Conservation (phyloP, 805 yeast genomes). For the Schizosaccharomyces japonicus region DNA sequence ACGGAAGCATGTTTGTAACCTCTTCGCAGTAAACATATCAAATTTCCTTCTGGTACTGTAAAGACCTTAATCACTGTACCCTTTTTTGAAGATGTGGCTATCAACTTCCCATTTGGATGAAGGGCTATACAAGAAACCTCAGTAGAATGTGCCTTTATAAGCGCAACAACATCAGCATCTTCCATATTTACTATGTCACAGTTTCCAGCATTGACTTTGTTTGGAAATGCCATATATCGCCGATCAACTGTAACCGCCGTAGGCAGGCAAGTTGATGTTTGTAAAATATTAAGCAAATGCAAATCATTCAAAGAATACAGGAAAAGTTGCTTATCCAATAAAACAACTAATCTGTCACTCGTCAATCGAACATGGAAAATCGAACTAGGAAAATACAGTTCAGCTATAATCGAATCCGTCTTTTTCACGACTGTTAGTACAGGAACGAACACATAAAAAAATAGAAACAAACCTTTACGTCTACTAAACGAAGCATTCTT, state of each 20-base stretch:
- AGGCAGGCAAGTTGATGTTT: slow-evolving; percentile 20
- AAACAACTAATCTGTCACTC: slow-evolving; percentile 36
- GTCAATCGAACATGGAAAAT: neutral
- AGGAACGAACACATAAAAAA: neutral
- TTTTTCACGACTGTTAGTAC: neutral
- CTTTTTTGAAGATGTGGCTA: slow-evolving; percentile 74
- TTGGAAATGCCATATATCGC: neutral
- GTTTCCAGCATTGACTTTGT: neutral
- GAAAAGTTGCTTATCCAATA: slow-evolving; percentile 55
- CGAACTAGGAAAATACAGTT: neutral
- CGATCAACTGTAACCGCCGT: neutral
- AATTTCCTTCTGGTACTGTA: neutral
- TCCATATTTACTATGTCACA: neutral
- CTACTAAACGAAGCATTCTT: neutral
- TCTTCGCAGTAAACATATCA: neutral
- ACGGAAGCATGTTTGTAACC: neutral
- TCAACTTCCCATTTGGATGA: slow-evolving; percentile 51
- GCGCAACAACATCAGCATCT: neutral
- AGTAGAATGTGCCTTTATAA: neutral
- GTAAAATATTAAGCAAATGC: slow-evolving; percentile 51
- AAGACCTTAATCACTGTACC: slow-evolving; percentile 80
- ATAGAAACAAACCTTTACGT: neutral
- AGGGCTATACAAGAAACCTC: slow-evolving; percentile 21
- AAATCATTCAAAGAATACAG: slow-evolving; percentile 79
- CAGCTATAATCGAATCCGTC: neutral